A percentile compares a stretch with the other conserved stretches of the same genome.
Evolutionary conservation across 495 filamentous ascomycete genomes (phyloP).

Genomic region (Venustampulla echinocandica): DNA sequence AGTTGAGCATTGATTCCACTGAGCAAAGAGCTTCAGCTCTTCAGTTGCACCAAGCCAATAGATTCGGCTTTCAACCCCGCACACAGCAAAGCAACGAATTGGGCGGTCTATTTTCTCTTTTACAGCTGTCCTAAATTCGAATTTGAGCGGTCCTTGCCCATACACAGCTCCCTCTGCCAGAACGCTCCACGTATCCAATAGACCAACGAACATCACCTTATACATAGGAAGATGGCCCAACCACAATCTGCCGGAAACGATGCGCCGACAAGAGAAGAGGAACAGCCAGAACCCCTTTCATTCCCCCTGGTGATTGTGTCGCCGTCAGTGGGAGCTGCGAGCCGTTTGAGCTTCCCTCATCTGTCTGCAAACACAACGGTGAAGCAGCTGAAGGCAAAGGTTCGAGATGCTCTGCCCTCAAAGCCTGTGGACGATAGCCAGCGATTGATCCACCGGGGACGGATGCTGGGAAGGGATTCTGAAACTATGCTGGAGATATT

Average conservation of each 20-base stretch:
- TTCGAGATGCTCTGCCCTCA: conserved; percentile 44
- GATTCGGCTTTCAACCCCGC: too few species aligned
- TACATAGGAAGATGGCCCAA: too few species aligned
- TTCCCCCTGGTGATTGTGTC: conserved; percentile 58
- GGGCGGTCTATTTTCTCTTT: too few species aligned
- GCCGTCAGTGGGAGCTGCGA: conserved; percentile 48
- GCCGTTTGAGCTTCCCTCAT: conserved; percentile 43
- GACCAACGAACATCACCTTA: too few species aligned
- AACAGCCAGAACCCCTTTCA: conserved; percentile 11
- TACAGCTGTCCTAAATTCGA: too few species aligned
- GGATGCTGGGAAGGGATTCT: conserved; percentile 42
- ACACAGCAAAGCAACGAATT: too few species aligned
- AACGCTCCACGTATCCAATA: too few species aligned
- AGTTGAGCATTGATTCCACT: too few species aligned
- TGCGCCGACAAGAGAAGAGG: conserved; percentile 17
- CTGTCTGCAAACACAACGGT: conserved; percentile 49
- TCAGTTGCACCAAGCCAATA: too few species aligned
- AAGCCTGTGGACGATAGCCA: conserved; percentile 48
- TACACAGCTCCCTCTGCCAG: too few species aligned
- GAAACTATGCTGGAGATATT: conserved; percentile 51
- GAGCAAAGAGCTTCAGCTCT: too few species aligned
- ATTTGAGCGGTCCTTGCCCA: too few species aligned
- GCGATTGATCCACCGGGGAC: conserved; percentile 59
- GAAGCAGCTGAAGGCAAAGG: conserved; percentile 49
- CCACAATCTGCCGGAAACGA: neutral